Evolutionary conservation across 345 rosid genomes (phyloP), one percentile per base, ranked within the genome.

Genomic region (Eucalyptus polyanthemos): DNA sequence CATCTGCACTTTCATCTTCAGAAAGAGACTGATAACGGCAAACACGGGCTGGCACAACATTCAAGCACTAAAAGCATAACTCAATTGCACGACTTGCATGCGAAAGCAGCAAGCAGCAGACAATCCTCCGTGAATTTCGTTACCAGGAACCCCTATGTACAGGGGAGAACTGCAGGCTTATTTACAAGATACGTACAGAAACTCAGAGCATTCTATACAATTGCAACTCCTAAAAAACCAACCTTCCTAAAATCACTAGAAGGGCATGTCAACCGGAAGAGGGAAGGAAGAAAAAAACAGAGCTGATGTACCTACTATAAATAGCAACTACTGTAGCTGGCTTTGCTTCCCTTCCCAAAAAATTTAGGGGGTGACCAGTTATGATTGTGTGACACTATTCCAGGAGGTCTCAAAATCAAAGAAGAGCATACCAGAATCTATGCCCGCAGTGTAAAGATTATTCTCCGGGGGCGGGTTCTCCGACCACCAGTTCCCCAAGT

Each of bases 341-440:
- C 29, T 42, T 76, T 40, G 47, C 47, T 76, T 15, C 88, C 62
- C 47, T 89, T 53, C 50, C 42, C 80, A 50, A 87, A 50, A 51
- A 34, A 51, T 53, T 53, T 7, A 54, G 44, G 37, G 37, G 5
- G 47, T 37, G 88, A 44, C 45, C n/a, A 19, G 31, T 60, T 53
- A 93, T 19, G 87, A 91, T 31, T 65, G 92, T 10, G 91, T 89
- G 88, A 89, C 54, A 80, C 88, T 89, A 88, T 91, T 89, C 94
- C 91, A 92, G 87, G 94, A 89, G 86, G 88, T 89, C 56, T 92
- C 96, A 88, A 92, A 91, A 90, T 95, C 93, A 6, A 92, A 92
- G 3, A 72, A 92, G 14, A 86, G 85, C 91, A 91, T 88, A 90
- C 92, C 94, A 62, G 90, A 69, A 83, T 95, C 96, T 83, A 91